phyloP scores from a whole-genome alignment of 163 green algal species.

The Chlamydomonas reinhardtii region DNA sequence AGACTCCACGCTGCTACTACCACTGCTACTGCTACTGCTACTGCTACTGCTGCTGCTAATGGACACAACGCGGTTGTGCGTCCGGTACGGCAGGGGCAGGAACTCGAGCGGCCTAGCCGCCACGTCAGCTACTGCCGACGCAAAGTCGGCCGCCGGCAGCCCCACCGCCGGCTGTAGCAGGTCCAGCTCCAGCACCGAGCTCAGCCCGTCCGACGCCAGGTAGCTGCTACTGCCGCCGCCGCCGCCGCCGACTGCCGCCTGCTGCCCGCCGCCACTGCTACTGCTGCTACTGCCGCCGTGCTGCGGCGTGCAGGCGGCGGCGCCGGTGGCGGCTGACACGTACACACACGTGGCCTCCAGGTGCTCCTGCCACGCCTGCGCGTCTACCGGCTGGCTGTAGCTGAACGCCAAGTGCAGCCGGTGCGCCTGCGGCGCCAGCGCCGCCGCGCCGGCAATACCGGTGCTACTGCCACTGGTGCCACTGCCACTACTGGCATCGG shows the following conservation, averaged over 20 bases:
- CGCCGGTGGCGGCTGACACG: slow-evolving; percentile 6
- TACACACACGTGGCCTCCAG: slow-evolving; percentile 1
- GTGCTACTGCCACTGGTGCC: neutral
- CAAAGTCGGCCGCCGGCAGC: slow-evolving; percentile 4
- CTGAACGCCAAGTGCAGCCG: neutral
- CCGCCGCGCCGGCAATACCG: neutral
- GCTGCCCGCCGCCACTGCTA: neutral
- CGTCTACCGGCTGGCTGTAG: neutral
- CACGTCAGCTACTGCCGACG: neutral
- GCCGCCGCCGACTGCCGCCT: neutral
- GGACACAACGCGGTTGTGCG: neutral
- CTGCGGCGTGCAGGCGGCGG: neutral
- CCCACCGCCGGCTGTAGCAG: neutral
- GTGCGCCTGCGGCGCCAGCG: slow-evolving; percentile 13
- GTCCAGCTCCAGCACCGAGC: neutral
- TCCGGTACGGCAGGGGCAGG: slow-evolving; percentile 21
- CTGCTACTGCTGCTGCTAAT: neutral
- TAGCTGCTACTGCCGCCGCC: neutral
- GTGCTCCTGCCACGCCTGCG: neutral
- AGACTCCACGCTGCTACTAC: no score
- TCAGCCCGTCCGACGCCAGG: neutral
- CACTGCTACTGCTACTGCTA: neutral
- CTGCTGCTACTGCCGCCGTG: neutral
- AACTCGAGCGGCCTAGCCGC: neutral
- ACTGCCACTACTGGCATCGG: neutral